Conservation (phyloP, 352 stramenopile species). For the Phytophthora podocarpi region DNA sequence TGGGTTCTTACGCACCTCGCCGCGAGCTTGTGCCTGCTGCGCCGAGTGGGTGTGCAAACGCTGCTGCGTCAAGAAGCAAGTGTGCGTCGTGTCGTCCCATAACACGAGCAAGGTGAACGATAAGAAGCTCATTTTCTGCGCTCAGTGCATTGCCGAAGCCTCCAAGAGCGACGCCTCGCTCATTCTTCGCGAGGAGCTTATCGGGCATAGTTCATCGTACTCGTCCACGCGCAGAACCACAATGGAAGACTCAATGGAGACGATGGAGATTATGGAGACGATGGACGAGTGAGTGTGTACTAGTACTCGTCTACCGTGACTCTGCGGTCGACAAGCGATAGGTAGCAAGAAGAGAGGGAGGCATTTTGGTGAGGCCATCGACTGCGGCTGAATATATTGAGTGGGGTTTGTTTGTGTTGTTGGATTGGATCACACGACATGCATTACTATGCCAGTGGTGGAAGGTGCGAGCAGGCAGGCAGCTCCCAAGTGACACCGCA, state of each 20-base stretch:
- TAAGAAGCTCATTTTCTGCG: conserved; percentile 46
- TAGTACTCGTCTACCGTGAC: neutral
- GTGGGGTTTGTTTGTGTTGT: conserved; percentile 29
- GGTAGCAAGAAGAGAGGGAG: neutral
- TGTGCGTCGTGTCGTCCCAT: conserved; percentile 45
- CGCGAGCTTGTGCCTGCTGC: conserved; percentile 36
- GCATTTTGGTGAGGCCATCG: conserved; percentile 18
- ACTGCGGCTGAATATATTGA: conserved; percentile 48
- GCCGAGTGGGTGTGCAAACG: conserved; percentile 42
- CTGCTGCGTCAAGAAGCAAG: conserved; percentile 44
- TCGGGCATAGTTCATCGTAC: conserved; percentile 34
- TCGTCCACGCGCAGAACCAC: conserved; percentile 38
- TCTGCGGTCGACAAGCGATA: too few species aligned
- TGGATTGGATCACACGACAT: conserved; percentile 32
- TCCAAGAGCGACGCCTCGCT: conserved; percentile 41
- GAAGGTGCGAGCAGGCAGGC: conserved; percentile 30
- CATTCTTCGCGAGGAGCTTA: conserved; percentile 39
- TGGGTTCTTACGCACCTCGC: conserved; percentile 33
- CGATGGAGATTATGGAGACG: conserved; percentile 1
- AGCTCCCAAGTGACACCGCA: conserved; percentile 36
- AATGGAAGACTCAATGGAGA: conserved; percentile 16
- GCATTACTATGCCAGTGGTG: conserved; percentile 27
- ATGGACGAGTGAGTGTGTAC: conserved; percentile 17
- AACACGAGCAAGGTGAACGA: conserved; percentile 46
- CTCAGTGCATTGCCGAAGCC: conserved; percentile 39